Base-by-base conservation (phyloP, 106 monocot genomes). In the Hemerocallis citrina region DNA sequence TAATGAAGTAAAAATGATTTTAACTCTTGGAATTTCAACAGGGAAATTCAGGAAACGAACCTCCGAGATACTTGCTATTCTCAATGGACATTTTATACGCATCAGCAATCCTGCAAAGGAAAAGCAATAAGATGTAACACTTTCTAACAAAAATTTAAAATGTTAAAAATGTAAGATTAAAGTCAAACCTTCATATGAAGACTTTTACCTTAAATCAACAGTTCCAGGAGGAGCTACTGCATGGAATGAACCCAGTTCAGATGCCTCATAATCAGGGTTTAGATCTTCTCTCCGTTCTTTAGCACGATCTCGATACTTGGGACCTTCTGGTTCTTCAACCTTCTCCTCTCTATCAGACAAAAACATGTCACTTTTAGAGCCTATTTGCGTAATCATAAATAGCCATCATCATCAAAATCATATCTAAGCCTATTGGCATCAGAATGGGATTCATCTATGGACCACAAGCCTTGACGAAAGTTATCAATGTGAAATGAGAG, bases 51-150 rank as follows among this genome's bases (percentile, higher is more conserved):
- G 54, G 15, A 52, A 24, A 80, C 86, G 35, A 59, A 96, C 96
- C 96, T 96, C 96, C 96, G 71, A 96, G 96, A 64, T 96, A 96
- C 70, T 96, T 96, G 91, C 96, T 96, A 61, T 96, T 90, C 78
- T 96, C 96, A 57, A 96, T 96, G 39, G 96, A 90, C 77, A 96
- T 76, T 63, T 90, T 91, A n/a, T 81, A 84, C 31, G 81, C 81
- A 71, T 96, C 91, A 47, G 87, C 78, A 21, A 52, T 52, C 81
- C 96, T 96, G 76, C 65, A 84, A 55, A 65, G 6, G 30, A 38
- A 50, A 55, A 47, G 33, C 13, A 55, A 3, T n/a, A 65, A 10
- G 1, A 34, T 55, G 44, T 48, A 54, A 56, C 9, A 15, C 35
- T 32, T 57, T 31, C 25, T 7, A 39, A 13, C 10, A 44, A 19